Conservation (phyloP, 2,329 filamentous ascomycete species). For the Neoascochyta sp. region DNA sequence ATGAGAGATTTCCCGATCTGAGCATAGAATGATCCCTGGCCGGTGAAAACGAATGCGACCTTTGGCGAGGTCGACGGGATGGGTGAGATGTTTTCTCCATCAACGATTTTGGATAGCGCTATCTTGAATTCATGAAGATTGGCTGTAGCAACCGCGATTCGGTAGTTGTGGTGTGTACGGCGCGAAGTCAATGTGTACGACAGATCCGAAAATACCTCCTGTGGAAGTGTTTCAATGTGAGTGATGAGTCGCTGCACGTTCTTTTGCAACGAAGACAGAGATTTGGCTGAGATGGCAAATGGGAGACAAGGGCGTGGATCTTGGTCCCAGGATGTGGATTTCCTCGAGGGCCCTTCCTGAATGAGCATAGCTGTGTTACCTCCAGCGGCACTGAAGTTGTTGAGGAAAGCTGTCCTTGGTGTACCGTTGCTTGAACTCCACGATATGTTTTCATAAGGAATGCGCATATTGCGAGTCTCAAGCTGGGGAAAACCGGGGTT, state of each 20-base stretch:
- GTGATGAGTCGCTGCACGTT: constrained; percentile 10
- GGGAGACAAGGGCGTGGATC: constrained; percentile 16
- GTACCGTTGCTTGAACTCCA: no score
- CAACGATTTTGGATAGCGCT: neutral
- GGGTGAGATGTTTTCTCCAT: neutral
- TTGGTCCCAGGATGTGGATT: neutral
- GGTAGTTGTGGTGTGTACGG: constrained; percentile 17
- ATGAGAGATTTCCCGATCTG: no score
- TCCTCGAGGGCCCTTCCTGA: constrained; percentile 10
- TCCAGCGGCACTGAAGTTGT: constrained; percentile 55
- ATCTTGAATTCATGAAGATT: constrained; percentile 16
- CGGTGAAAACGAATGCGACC: constrained; percentile 41
- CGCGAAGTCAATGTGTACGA: constrained; percentile 24
- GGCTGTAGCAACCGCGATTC: neutral
- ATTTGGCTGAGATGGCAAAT: constrained; percentile 19
- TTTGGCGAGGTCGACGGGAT: constrained; percentile 2
- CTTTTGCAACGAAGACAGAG: constrained; percentile 5
- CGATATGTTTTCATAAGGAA: no score
- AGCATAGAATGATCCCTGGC: constrained; percentile 38
- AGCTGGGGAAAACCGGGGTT: constrained; percentile 22
- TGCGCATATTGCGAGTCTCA: constrained; percentile 16
- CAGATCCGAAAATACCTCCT: constrained; percentile 6
- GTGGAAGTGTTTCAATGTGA: constrained; percentile 8
- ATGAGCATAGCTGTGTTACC: constrained; percentile 50
- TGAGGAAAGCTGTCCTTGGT: no score